Percentiles rank a stretch among this genome's conserved stretches.
Evolutionary conservation across 78 protist genomes (phyloP).

Genomic region (Emiliania huxleyi): DNA sequence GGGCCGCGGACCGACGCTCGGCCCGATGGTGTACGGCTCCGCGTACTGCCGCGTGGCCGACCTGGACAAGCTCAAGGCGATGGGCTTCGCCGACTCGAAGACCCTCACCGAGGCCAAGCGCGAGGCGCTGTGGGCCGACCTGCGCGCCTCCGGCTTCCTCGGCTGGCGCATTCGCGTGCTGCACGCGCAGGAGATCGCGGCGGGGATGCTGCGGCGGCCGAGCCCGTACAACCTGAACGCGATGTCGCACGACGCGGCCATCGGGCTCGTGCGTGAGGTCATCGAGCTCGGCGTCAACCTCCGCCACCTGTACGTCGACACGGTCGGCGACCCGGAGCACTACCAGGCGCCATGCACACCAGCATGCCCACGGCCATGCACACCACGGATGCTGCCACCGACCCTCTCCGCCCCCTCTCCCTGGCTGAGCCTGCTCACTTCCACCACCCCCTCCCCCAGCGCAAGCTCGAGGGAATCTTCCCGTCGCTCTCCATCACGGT

Average conservation of each 20-base stretch:
- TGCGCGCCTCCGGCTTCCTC: neutral
- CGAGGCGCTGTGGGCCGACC: neutral
- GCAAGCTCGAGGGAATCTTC: conserved; percentile 2
- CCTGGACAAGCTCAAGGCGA: neutral
- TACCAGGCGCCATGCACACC: too few relatives aligned
- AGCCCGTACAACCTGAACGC: conserved; percentile 6
- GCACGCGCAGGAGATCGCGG: neutral
- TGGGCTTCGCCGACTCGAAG: conserved; percentile 37
- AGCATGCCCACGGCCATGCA: too few relatives aligned
- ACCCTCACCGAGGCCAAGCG: neutral
- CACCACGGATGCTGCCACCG: too few relatives aligned
- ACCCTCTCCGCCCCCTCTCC: too few relatives aligned
- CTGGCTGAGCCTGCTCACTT: too few relatives aligned
- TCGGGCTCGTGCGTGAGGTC: conserved; percentile 5
- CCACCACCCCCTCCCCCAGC: too few relatives aligned
- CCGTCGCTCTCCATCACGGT: conserved; percentile 52
- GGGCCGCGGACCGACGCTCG: conserved; percentile 69
- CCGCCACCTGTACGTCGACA: conserved; percentile 54
- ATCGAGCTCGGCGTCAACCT: neutral
- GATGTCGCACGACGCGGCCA: conserved; percentile 48
- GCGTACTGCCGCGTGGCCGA: neutral
- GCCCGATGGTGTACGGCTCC: conserved; percentile 62
- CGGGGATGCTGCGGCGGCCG: neutral
- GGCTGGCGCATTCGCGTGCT: neutral
- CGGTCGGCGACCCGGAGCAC: conserved; percentile 44